Conservation (phyloP, 148 eudicot species). For the Rhododendron vialii region DNA sequence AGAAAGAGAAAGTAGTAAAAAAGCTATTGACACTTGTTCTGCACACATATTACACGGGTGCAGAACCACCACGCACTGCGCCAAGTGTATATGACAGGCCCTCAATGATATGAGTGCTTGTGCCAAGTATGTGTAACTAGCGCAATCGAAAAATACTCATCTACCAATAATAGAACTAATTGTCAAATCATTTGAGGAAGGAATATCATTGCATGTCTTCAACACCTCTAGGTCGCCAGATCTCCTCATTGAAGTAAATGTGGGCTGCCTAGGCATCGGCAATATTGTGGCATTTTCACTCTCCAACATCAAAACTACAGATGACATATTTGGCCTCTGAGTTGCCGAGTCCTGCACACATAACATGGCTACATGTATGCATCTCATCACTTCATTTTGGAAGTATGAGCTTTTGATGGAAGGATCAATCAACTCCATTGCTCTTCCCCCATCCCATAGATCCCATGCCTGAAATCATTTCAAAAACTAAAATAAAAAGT, state of each 20-base stretch:
- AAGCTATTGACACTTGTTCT: neutral
- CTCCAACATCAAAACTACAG: constrained; percentile 64
- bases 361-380: constrained; percentile 59
- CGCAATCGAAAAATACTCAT: constrained; percentile 8
- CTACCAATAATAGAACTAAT: constrained; percentile 42
- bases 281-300: constrained; percentile 35
- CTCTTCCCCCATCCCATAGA: constrained; percentile 40
- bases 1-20: neutral
- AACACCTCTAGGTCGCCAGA: constrained; percentile 21
- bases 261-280: constrained; percentile 47
- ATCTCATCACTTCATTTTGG: constrained; percentile 37
- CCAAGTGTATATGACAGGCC: neutral
- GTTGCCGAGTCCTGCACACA: constrained; percentile 58
- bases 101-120: neutral
- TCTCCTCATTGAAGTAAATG: constrained; percentile 36
- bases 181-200: constrained; percentile 44
- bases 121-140: neutral
- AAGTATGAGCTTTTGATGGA: constrained; percentile 23
- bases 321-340: constrained; percentile 56
- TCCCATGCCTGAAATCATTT: constrained; percentile 52
- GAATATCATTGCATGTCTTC: constrained; percentile 14
- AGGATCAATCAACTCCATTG: constrained; percentile 49
- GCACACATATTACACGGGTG: neutral
- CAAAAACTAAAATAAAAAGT: neutral
- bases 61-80: neutral